Evolutionary conservation across 2,329 filamentous ascomycete species (phyloP), one percentile per base, ranked within the genome.

Genomic region (Ophiognomonia clavigignenti-juglandacearum): DNA sequence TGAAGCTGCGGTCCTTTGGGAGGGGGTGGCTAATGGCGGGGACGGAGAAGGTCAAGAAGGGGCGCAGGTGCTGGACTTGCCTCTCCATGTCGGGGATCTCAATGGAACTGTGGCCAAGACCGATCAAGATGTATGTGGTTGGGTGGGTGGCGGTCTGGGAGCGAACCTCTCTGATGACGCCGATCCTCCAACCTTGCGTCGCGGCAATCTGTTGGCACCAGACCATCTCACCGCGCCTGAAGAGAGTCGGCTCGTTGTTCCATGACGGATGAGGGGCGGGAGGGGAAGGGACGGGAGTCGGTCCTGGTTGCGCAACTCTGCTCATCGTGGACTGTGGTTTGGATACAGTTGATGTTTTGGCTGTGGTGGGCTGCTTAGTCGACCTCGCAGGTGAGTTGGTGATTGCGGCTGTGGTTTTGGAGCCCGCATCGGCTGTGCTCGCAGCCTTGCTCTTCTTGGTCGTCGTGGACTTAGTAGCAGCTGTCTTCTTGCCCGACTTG

Each of bases 41-140:
- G 6, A 67, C 61, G 52, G 61, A 65, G 39, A 66, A 67, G 10
- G 64, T 65, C 14, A 65, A 56, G 52, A 67, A 67, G 2, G 64
- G 64, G 4, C 64, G 62, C 63, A 67, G 61, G 6, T 60, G 56
- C 9, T 48, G 36, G 44, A 53, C 51, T 9, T 57, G 44, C 39
- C 56, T 64, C 38, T 43, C 19, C 14, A 55, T 53, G 24, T 47
- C 57, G 22, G 38, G 18, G 26, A 57, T 53, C 11, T 45, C 45
- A 13, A 64, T 52, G 4, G 54, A 31, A 5, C 44, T 39, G 43
- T 64, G 58, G 22, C 61, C 63, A 6, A 67, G 55, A 1, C 62
- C 64, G 5, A 59, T 61, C 5, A 67, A 45, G 6, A 50, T 49
- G 32, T 57, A 64, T 11, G 53, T 56, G 7, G 45, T 19, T 13